These are phyloP conservation scores for Haplosporangium sp. DNA, from an alignment of 371 early-diverging fungal genomes.

Conservation along the genomic window DNA sequence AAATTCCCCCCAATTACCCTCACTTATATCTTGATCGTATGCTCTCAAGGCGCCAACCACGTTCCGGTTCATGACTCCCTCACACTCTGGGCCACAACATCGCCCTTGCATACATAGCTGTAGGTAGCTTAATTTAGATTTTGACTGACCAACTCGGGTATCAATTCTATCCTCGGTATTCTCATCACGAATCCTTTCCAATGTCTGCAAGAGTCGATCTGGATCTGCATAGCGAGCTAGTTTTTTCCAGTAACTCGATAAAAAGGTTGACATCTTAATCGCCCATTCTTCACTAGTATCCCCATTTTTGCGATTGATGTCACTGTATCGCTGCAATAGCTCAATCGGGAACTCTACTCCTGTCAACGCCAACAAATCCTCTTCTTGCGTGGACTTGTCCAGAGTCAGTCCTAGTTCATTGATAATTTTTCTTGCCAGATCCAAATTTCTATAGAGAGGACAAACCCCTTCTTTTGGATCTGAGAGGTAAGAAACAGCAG, in stretches of 20 bases:
- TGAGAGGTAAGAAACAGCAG: slow-evolving; percentile 17
- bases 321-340: slow-evolving; percentile 5
- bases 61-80: slow-evolving; percentile 14
- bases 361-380: slow-evolving; percentile 12
- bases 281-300: not conserved
- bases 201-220: slow-evolving; percentile 4
- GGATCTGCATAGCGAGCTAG: slow-evolving; percentile 15
- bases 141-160: too few relatives aligned
- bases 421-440: slow-evolving; percentile 14
- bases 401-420: not conserved
- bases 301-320: not conserved
- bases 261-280: slow-evolving; percentile 1
- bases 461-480: slow-evolving; percentile 8
- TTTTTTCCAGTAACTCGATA: slow-evolving; percentile 11
- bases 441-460: slow-evolving; percentile 3
- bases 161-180: not conserved
- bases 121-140: slow-evolving; percentile 1
- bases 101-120: slow-evolving; percentile 5
- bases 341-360: slow-evolving; percentile 6
- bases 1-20: slow-evolving; percentile 6
- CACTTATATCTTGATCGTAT: slow-evolving; percentile 3
- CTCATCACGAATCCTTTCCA: slow-evolving; percentile 12
- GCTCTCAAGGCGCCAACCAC: slow-evolving; percentile 13
- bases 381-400: not conserved
- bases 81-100: slow-evolving; percentile 12